Evolutionary conservation across 352 stramenopile species (phyloP).

Genomic region (Globisporangium cylindrosporum): DNA sequence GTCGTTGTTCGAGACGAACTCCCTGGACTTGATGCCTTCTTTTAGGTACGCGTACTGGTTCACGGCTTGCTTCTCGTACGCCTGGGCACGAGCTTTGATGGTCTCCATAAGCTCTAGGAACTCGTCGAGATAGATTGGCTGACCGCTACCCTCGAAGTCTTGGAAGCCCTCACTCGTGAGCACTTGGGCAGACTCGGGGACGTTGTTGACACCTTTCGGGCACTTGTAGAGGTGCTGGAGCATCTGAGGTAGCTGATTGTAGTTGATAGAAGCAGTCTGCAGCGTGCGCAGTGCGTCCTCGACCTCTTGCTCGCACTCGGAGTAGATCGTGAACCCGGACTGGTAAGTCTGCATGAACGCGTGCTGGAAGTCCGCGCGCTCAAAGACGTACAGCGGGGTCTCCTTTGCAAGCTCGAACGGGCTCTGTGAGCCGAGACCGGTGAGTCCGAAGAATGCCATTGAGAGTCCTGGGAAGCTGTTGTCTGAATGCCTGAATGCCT

Average conservation of each 20-base stretch:
- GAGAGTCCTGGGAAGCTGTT: neutral
- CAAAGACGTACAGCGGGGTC: conserved; percentile 57
- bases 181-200: conserved; percentile 24
- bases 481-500: neutral
- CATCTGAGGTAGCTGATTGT: conserved; percentile 36
- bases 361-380: conserved; percentile 46
- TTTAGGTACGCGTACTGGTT: conserved; percentile 40
- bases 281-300: conserved; percentile 28
- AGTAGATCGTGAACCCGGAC: conserved; percentile 50
- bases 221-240: conserved; percentile 63
- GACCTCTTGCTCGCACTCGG: conserved; percentile 55
- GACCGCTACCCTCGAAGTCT: neutral
- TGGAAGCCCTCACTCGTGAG: conserved; percentile 30
- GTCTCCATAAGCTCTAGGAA: conserved; percentile 39
- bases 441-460: conserved; percentile 75
- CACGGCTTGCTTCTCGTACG: conserved; percentile 22
- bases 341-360: conserved; percentile 57
- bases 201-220: conserved; percentile 49
- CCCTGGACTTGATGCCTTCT: conserved; percentile 29
- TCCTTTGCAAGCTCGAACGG: conserved; percentile 53
- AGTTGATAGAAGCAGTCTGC: conserved; percentile 29
- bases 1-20: conserved; percentile 61
- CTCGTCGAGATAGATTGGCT: conserved; percentile 13
- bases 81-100: conserved; percentile 29
- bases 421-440: conserved; percentile 49